These are phyloP conservation scores for Peltaster fructicola DNA, from an alignment of 2,329 filamentous ascomycete species.

Conservation along the genomic window DNA sequence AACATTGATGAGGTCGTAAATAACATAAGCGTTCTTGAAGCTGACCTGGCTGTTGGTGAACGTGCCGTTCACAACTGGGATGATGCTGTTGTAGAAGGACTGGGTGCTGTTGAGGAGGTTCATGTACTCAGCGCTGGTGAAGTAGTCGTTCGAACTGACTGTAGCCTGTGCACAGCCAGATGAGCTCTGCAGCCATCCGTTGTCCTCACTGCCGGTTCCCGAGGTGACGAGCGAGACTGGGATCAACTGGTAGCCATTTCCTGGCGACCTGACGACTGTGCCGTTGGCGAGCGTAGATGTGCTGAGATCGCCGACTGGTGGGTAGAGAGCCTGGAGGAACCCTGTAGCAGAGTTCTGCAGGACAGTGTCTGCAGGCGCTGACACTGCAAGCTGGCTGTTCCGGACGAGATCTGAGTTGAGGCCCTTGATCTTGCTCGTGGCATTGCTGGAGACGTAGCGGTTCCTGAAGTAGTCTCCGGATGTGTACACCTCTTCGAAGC, in stretches of 20 bases:
- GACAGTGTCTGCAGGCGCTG: slow-evolving; percentile 51
- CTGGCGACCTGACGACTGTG: slow-evolving; percentile 44
- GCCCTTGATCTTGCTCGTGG: slow-evolving; percentile 43
- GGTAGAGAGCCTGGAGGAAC: slow-evolving; percentile 77
- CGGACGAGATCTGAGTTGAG: slow-evolving; percentile 50
- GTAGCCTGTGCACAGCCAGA: slow-evolving; percentile 37
- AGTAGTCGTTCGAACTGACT: slow-evolving; percentile 42
- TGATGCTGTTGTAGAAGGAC: slow-evolving; percentile 35
- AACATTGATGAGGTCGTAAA: slow-evolving; percentile 47
- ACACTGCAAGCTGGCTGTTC: slow-evolving; percentile 52
- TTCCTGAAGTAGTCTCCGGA: slow-evolving; percentile 59
- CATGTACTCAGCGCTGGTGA: slow-evolving; percentile 32
- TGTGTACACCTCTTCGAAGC: slow-evolving; percentile 55
- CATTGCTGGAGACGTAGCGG: slow-evolving; percentile 50
- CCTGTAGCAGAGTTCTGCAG: slow-evolving; percentile 63
- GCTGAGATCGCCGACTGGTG: slow-evolving; percentile 44
- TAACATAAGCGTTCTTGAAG: slow-evolving; percentile 49
- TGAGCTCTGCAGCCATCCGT: slow-evolving; percentile 40
- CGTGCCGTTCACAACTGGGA: slow-evolving; percentile 34
- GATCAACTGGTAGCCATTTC: slow-evolving; percentile 72
- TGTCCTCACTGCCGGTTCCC: slow-evolving; percentile 41
- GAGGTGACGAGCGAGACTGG: slow-evolving; percentile 46
- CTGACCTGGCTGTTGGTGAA: slow-evolving; percentile 31
- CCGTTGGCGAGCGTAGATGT: slow-evolving; percentile 55
- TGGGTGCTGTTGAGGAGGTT: slow-evolving; percentile 29